A percentile compares a stretch with the other conserved stretches of the same genome.
These are phyloP conservation scores for Ophioceras dolichostomum DNA, from an alignment of 2,329 filamentous ascomycete species.

Conservation along the genomic window DNA sequence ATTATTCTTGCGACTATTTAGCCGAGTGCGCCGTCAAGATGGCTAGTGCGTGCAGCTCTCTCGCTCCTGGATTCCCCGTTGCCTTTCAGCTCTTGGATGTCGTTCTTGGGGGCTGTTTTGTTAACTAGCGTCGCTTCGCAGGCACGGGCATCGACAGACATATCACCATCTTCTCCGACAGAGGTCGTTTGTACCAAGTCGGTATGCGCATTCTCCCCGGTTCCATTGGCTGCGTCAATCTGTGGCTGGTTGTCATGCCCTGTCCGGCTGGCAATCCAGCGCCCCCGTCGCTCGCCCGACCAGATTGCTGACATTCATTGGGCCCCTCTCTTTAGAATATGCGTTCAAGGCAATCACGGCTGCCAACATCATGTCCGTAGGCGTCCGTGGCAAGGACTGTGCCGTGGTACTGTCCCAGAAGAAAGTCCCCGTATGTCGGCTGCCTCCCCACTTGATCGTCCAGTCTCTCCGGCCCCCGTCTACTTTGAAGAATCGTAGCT, in stretches of 20 bases:
- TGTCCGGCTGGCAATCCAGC: neutral
- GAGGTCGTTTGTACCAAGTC: constrained; percentile 98
- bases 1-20: neutral
- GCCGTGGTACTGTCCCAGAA: constrained; percentile 97
- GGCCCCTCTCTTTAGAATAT: constrained; percentile 60
- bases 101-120: too few relatives aligned
- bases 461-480: constrained; percentile 10
- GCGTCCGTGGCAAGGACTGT: constrained; percentile 90
- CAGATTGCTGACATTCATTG: constrained; percentile 11
- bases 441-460: too few relatives aligned
- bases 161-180: constrained; percentile 99
- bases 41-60: constrained; percentile 35
- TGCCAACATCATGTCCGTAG: constrained; percentile 96
- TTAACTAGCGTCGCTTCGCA: too few relatives aligned
- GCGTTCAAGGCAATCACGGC: constrained; percentile 99
- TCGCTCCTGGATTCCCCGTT: too few relatives aligned
- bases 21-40: constrained; percentile 24
- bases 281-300: neutral
- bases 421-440: constrained; percentile 81
- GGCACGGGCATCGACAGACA: constrained; percentile 86
- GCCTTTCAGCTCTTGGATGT: too few relatives aligned
- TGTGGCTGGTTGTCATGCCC: neutral
- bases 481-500: constrained; percentile 12
- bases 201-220: constrained; percentile 50
- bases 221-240: neutral